These are phyloP conservation scores for Russula sp. DNA, from an alignment of 768 basidiomycete genomes.

Conservation along the genomic window DNA sequence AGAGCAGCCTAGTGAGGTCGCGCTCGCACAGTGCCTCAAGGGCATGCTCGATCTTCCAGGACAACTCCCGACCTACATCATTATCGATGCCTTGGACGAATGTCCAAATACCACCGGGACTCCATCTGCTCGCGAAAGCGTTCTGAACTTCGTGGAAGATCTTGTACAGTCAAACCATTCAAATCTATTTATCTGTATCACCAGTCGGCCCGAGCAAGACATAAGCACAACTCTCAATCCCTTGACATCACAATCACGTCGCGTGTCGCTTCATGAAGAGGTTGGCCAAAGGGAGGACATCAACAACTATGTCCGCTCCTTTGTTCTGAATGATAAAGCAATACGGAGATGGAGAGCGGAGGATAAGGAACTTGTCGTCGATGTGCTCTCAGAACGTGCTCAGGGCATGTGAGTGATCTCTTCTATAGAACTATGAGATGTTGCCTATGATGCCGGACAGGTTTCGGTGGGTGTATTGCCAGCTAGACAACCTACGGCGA, in stretches of 20 bases:
- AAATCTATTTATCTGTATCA: conserved; percentile 2
- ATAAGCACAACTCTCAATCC: not conserved
- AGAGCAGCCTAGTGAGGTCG: not conserved
- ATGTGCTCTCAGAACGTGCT: too few relatives aligned
- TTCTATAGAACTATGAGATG: too few relatives aligned
- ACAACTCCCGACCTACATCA: not conserved
- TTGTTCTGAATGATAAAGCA: too few relatives aligned
- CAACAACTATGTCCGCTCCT: not conserved
- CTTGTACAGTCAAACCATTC: not conserved
- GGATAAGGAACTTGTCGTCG: too few relatives aligned
- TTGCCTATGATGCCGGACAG: not conserved
- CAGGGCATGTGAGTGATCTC: too few relatives aligned
- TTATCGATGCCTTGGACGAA: not conserved
- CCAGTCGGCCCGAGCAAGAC: not conserved
- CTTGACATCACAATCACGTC: not conserved
- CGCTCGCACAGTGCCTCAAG: not conserved
- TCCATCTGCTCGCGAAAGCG: not conserved
- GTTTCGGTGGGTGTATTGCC: not conserved
- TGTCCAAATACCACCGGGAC: not conserved
- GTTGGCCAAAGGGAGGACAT: not conserved
- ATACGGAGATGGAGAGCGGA: too few relatives aligned
- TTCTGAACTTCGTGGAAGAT: not conserved
- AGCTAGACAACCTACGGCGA: not conserved
- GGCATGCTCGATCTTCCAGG: not conserved
- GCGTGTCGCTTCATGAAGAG: not conserved